Percentiles rank a stretch among this genome's conserved stretches.
Evolutionary conservation across 2,329 filamentous ascomycete species (phyloP).

Genomic region (Sporothrix protearum): DNA sequence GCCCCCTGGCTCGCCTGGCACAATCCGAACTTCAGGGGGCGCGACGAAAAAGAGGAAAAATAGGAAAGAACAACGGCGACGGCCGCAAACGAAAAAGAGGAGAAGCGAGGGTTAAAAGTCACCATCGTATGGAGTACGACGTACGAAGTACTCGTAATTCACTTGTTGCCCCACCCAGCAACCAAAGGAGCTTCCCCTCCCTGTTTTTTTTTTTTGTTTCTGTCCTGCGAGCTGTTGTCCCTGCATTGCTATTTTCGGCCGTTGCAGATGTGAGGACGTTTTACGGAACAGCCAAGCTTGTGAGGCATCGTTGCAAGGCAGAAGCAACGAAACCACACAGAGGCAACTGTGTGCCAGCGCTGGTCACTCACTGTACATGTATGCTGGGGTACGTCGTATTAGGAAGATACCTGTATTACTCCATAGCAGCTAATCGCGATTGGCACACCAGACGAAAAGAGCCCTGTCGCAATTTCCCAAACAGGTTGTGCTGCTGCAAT

Average conservation of each 20-base stretch:
- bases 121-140: too few species aligned
- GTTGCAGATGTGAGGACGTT: neutral
- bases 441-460: neutral
- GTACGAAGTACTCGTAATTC: too few species aligned
- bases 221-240: neutral
- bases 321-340: neutral
- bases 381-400: too few species aligned
- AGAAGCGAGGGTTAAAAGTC: neutral
- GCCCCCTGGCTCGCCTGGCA: neutral
- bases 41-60: slow-evolving; percentile 8
- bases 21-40: neutral
- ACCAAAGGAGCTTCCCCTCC: slow-evolving; percentile 19
- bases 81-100: neutral
- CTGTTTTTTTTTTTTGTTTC: neutral
- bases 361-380: too few species aligned
- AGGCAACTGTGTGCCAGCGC: neutral
- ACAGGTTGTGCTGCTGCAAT: neutral
- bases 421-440: neutral
- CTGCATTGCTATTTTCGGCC: neutral
- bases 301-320: neutral
- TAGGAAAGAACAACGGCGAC: neutral
- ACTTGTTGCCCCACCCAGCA: slow-evolving; percentile 10
- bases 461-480: slow-evolving; percentile 10
- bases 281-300: neutral
- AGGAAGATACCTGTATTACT: neutral